Base-by-base conservation (phyloP, 306 rosid species). In the Luffa aegyptiaca region DNA sequence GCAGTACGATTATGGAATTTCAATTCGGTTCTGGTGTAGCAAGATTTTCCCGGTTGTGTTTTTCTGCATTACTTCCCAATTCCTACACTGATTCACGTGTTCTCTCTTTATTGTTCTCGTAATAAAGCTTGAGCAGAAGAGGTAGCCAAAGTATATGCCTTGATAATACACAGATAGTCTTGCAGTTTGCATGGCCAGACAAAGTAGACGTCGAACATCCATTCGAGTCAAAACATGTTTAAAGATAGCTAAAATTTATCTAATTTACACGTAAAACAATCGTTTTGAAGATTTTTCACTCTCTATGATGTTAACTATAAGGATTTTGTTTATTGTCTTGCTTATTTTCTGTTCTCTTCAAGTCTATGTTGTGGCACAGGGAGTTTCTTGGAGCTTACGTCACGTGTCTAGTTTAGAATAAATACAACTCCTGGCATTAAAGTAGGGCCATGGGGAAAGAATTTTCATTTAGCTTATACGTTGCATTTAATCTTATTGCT, bases 401-500 rank as follows among this genome's bases (percentile, higher is more conserved):
- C 70, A 63, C 8, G 44, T 35, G 45, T 36, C 20, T 64, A 64
- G 10, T 14, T 14, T 64, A 12, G 42, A 64, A 35, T 64, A 64
- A 5, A 65, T 14, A 36, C 69, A 62, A 59, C 12, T 59, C 66
- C 11, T 20, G 6, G 42, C 8, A 62, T 41, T 26, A 10, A 62
- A 62, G 8, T 18, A 8, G 75, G 52, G 52, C 13, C 3, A 4
- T 26, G 18, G 36, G 75, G 35, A 10, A 42, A 44, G 55, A 20
- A 44, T 45, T 70, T 12, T 10, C 37, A 71, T 16, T 83, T 69
- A 13, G 72, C 31, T 79, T 77, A 62, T 57, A 73, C 80, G 79
- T 72, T 66, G 18, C 73, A 59, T 82, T 74, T 52, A 62, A 75
- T 85, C 86, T 83, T 66, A 78, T 84, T 87, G 85, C 64, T 83